Base-by-base conservation (phyloP, 2,329 filamentous ascomycete genomes). In the Ophiostoma sp. region DNA sequence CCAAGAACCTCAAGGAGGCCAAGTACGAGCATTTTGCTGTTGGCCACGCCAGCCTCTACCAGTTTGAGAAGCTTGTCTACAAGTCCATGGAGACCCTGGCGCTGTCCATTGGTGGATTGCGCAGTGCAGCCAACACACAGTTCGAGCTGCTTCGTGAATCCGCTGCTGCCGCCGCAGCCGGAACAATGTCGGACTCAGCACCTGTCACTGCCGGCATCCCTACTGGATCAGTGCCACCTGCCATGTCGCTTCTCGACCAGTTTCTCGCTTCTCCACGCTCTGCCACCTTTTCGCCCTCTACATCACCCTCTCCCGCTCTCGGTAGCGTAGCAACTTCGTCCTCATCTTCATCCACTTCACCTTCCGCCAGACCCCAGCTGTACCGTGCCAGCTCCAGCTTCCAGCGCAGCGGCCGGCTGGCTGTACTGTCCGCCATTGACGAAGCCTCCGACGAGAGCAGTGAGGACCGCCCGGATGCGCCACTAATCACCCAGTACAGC, bases 111-210 rank as follows among this genome's bases (percentile, higher is more conserved):
- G 95, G 95, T 80, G 96, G 95, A 8, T 84, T 99, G 78, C 89
- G 94, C 76, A 97, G 94, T 84, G 94, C 96, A 45, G 93, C 96
- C 33, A 89, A 92, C 74, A 95, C 94, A 28, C 95, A 99, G 79
- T 97, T 98, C 79, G 89, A 92, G 19, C 87, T 98, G 42, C 85
- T 97, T 45, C 90, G 91, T 75, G 92, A 96, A 79, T 85, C 83
- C 2, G 61, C 74, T 2, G 73, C 70, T 0, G 81, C 82, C 12
- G 48, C 59, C 2, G 33, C 68, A 11, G 19, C 52, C 17, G 70
- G 70, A 12, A 22, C 55, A 9, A 45, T n/a, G 1, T 11, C 31
- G 1, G 71, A 17, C 50, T 25, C n/a, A 12, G 33, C 68, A 15
- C 17, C 69, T 25, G 5, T 48, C 15, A 61, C 69, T 4, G 36